phyloP scores from a whole-genome alignment of 148 eudicot genomes.

The Rhododendron ferrugineum region DNA sequence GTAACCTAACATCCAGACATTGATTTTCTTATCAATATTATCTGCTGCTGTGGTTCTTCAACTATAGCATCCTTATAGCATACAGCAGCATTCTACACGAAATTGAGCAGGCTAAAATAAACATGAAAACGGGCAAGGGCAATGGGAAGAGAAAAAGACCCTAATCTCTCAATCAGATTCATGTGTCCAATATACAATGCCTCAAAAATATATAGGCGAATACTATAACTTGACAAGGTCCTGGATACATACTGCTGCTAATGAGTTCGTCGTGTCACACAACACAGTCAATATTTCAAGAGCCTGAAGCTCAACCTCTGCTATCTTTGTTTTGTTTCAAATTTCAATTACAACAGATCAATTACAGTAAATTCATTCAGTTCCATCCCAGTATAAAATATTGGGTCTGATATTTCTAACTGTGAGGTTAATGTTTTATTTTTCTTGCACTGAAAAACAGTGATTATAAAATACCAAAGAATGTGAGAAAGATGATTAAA shows the following conservation, averaged over 20 bases:
- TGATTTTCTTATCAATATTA: background rate
- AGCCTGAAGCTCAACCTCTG: background rate
- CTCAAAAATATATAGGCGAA: background rate
- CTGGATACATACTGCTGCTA: background rate
- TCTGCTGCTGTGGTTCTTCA: background rate
- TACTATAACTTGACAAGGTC: background rate
- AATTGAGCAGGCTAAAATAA: background rate
- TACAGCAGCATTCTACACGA: background rate
- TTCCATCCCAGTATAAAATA: too few relatives aligned
- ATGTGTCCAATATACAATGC: background rate
- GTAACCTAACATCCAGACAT: background rate
- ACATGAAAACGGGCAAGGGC: background rate
- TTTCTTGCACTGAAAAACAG: background rate
- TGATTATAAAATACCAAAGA: background rate
- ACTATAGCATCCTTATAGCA: background rate
- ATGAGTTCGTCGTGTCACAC: background rate
- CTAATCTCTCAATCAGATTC: background rate
- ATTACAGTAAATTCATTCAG: background rate
- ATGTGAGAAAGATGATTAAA: background rate
- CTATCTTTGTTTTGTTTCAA: background rate
- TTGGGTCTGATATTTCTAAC: background rate
- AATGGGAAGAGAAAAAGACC: background rate
- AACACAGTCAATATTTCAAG: background rate
- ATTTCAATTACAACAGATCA: background rate
- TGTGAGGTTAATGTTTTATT: background rate